Evolutionary conservation across 441 rosid species (phyloP).

Genomic region (Populus tomentosa): DNA sequence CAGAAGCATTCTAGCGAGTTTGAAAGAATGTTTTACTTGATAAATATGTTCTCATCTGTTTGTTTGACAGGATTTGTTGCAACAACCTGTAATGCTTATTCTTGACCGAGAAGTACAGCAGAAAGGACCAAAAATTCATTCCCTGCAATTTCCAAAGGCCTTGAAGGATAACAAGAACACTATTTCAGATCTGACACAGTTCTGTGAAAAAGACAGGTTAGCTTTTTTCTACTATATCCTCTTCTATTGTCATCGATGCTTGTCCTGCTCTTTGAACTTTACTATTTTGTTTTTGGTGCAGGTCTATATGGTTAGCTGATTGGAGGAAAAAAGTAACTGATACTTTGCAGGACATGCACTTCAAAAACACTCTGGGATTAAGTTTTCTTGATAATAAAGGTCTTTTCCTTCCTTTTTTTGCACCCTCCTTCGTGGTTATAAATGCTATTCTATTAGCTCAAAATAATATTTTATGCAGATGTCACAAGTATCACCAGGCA

Average conservation of each 20-base stretch:
- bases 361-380: slow-evolving; percentile 29
- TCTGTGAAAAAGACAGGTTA: slow-evolving; percentile 49
- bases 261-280: slow-evolving; percentile 16
- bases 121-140: slow-evolving; percentile 38
- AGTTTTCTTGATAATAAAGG: slow-evolving; percentile 41
- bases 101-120: slow-evolving; percentile 48
- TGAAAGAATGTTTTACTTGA: background rate
- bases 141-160: slow-evolving; percentile 35
- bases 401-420: slow-evolving; percentile 19
- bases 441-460: background rate
- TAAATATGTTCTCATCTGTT: slow-evolving; percentile 7
- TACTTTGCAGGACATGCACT: slow-evolving; percentile 30
- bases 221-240: slow-evolving; percentile 12
- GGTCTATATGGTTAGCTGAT: slow-evolving; percentile 53
- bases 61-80: slow-evolving; percentile 59
- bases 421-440: background rate
- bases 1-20: background rate
- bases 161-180: slow-evolving; percentile 32
- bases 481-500: slow-evolving; percentile 19
- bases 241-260: slow-evolving; percentile 7
- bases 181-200: slow-evolving; percentile 40
- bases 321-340: slow-evolving; percentile 52
- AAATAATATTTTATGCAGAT: slow-evolving; percentile 33
- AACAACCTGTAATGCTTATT: slow-evolving; percentile 68
- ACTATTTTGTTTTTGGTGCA: slow-evolving; percentile 28